These are phyloP conservation scores for Lyophyllum decastes DNA, from an alignment of 768 basidiomycete genomes.

Conservation along the genomic window DNA sequence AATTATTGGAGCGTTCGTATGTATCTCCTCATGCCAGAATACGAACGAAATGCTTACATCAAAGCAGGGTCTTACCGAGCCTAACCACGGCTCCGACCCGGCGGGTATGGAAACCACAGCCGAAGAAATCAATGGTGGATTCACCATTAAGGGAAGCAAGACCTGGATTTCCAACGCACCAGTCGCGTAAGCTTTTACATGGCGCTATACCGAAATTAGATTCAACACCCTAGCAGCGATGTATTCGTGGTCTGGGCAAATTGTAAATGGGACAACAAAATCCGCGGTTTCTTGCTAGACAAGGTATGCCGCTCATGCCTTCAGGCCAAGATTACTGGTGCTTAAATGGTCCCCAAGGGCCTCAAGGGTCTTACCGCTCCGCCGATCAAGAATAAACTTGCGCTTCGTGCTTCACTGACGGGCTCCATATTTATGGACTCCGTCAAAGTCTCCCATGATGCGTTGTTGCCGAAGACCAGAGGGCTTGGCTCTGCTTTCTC, in stretches of 20 bases:
- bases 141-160: conserved; percentile 86
- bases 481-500: conserved; percentile 88
- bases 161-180: conserved; percentile 98
- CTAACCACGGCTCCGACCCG: conserved; percentile 96
- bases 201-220: neutral
- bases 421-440: conserved; percentile 93
- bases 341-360: conserved; percentile 48
- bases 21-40: conserved; percentile 27
- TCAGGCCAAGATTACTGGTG: neutral
- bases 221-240: conserved; percentile 51
- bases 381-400: conserved; percentile 90
- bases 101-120: conserved; percentile 97
- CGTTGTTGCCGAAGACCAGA: conserved; percentile 73
- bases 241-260: conserved; percentile 93
- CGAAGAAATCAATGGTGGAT: conserved; percentile 82
- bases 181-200: conserved; percentile 61
- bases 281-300: conserved; percentile 89
- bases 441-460: conserved; percentile 72
- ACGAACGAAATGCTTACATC: neutral
- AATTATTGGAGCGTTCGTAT: conserved; percentile 88
- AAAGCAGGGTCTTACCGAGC: conserved; percentile 87
- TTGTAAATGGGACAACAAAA: conserved; percentile 90
- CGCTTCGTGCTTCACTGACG: conserved; percentile 81
- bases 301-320: conserved; percentile 53
- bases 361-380: conserved; percentile 81